These are phyloP conservation scores for Xerocomus potaroensis DNA, from an alignment of 768 basidiomycete genomes.

Conservation along the genomic window DNA sequence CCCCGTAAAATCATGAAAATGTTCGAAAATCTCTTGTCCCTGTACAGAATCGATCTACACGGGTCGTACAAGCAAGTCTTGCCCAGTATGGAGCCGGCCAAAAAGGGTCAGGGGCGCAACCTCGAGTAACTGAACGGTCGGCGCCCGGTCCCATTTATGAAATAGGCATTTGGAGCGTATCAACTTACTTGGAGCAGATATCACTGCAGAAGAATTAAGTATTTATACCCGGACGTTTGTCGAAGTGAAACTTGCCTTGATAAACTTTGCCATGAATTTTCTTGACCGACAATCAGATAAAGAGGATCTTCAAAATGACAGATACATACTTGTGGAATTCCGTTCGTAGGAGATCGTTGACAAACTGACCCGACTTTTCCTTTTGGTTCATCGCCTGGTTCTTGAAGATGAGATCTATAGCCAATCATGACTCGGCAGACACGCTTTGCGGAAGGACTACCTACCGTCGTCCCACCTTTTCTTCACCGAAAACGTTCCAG, in stretches of 20 bases:
- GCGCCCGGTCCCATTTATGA: too few relatives aligned
- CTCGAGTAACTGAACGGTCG: too few relatives aligned
- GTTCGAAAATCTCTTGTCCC: too few relatives aligned
- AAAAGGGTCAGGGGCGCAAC: too few relatives aligned
- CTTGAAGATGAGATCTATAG: constrained; percentile 92
- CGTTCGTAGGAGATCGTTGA: constrained; percentile 92
- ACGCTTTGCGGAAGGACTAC: constrained; percentile 22
- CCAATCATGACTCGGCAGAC: neutral
- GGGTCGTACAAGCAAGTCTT: too few relatives aligned
- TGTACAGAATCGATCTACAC: too few relatives aligned
- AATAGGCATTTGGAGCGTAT: neutral
- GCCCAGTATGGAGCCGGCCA: too few relatives aligned
- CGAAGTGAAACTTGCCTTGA: constrained; percentile 52
- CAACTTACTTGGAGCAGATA: neutral
- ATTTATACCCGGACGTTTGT: neutral
- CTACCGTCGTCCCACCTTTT: constrained; percentile 92
- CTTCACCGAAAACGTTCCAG: constrained; percentile 88
- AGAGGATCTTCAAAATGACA: neutral
- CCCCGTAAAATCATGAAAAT: too few relatives aligned
- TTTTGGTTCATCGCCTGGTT: constrained; percentile 81
- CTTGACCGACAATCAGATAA: constrained; percentile 36
- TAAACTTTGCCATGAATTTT: constrained; percentile 91
- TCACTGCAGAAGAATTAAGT: constrained; percentile 7
- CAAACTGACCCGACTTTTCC: constrained; percentile 74
- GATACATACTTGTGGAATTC: constrained; percentile 84